Percentiles rank a stretch among this genome's conserved stretches.
Evolutionary conservation across 2,329 filamentous ascomycete genomes (phyloP).

Genomic region (Pseudogymnoascus sp.): DNA sequence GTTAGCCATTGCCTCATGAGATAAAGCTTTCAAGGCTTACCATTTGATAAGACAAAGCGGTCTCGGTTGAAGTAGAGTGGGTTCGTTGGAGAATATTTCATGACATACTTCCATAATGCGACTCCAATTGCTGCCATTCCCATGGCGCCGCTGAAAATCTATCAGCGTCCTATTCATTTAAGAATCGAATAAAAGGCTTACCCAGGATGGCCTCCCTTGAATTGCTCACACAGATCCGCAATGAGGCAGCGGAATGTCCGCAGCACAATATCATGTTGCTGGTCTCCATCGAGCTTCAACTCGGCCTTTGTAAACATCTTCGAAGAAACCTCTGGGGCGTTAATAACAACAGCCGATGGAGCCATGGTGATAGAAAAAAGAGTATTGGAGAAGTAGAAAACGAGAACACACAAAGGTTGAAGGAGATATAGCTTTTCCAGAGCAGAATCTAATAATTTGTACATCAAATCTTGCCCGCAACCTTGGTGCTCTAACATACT

Average conservation of each 20-base stretch:
- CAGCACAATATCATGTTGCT: slow-evolving; percentile 41
- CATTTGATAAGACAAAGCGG: slow-evolving; percentile 39
- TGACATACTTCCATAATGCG: slow-evolving; percentile 36
- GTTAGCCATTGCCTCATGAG: neutral
- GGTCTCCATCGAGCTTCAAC: neutral
- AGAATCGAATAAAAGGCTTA: slow-evolving; percentile 28
- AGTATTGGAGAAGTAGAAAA: neutral
- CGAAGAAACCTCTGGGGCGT: too few relatives aligned
- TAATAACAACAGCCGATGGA: neutral
- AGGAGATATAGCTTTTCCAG: neutral
- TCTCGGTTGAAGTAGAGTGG: slow-evolving; percentile 37
- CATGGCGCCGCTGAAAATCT: slow-evolving; percentile 26
- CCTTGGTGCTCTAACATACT: neutral
- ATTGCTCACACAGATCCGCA: slow-evolving; percentile 63
- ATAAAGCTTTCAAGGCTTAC: slow-evolving; percentile 16
- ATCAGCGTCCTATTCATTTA: neutral
- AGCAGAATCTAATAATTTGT: neutral
- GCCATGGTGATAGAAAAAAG: neutral
- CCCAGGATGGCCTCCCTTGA: slow-evolving; percentile 63
- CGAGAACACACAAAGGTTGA: neutral
- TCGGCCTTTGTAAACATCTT: too few relatives aligned
- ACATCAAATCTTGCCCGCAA: neutral
- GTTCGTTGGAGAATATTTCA: slow-evolving; percentile 34
- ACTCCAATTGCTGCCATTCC: slow-evolving; percentile 40
- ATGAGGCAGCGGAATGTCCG: slow-evolving; percentile 56